These are phyloP conservation scores for Colletotrichum gigasporum DNA, from an alignment of 2,329 filamentous ascomycete species.

Conservation along the genomic window DNA sequence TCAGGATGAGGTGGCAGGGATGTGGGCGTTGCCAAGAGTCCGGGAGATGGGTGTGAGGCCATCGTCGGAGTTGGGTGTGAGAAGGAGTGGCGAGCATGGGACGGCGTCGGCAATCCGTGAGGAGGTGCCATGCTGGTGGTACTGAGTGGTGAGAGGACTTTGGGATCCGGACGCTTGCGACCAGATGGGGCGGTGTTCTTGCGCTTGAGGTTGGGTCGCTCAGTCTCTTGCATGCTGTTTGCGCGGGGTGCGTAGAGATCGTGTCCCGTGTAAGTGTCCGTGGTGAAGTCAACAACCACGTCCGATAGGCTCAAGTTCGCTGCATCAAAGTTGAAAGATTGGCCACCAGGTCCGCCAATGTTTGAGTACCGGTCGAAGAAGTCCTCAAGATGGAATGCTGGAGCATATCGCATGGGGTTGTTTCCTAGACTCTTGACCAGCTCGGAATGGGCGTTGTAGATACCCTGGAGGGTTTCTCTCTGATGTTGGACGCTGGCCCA, in stretches of 20 bases:
- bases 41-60: slow-evolving; percentile 49
- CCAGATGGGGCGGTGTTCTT: slow-evolving; percentile 54
- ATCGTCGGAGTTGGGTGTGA: slow-evolving; percentile 39
- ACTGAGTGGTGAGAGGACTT: slow-evolving; percentile 45
- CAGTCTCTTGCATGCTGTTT: slow-evolving; percentile 38
- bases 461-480: slow-evolving; percentile 78
- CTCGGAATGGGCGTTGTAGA: slow-evolving; percentile 82
- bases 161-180: slow-evolving; percentile 51
- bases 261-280: slow-evolving; percentile 63
- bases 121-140: slow-evolving; percentile 40
- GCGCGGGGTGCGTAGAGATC: slow-evolving; percentile 56
- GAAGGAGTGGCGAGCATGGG: slow-evolving; percentile 50
- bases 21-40: slow-evolving; percentile 49
- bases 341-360: slow-evolving; percentile 65
- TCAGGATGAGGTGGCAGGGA: slow-evolving; percentile 48
- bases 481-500: slow-evolving; percentile 86
- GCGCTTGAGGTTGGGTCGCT: slow-evolving; percentile 56
- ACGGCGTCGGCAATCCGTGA: slow-evolving; percentile 41
- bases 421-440: slow-evolving; percentile 77
- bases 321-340: slow-evolving; percentile 73
- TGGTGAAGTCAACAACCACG: slow-evolving; percentile 67
- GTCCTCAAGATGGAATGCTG: slow-evolving; percentile 85
- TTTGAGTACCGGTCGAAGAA: slow-evolving; percentile 84
- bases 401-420: slow-evolving; percentile 77
- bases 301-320: slow-evolving; percentile 79